Percentiles rank a stretch among this genome's conserved stretches.
Conservation (phyloP, 2,329 filamentous ascomycete species). For the Zasmidium cellare region DNA sequence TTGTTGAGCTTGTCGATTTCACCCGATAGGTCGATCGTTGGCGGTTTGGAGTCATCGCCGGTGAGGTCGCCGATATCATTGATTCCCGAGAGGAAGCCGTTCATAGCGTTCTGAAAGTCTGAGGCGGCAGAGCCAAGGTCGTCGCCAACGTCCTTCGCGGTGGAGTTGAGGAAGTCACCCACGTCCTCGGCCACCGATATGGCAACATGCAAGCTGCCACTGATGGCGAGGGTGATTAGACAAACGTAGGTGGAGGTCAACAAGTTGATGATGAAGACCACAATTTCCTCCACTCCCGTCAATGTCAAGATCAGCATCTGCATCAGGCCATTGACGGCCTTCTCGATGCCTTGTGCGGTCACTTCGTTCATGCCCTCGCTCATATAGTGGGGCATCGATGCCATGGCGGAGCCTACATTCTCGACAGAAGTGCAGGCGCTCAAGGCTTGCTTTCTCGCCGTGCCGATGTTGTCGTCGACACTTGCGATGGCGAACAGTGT, state of each 20-base stretch:
- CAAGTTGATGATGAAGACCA: slow-evolving; percentile 90
- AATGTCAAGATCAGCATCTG: slow-evolving; percentile 75
- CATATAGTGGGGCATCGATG: slow-evolving; percentile 96
- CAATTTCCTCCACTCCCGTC: slow-evolving; percentile 80
- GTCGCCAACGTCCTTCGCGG: slow-evolving; percentile 58
- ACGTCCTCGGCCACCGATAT: slow-evolving; percentile 63
- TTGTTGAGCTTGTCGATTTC: slow-evolving; percentile 67
- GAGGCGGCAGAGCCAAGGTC: slow-evolving; percentile 48
- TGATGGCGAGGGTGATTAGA: slow-evolving; percentile 78
- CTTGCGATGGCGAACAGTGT: slow-evolving; percentile 73
- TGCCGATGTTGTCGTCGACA: slow-evolving; percentile 71
- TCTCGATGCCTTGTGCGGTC: slow-evolving; percentile 75
- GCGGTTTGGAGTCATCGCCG: slow-evolving; percentile 44
- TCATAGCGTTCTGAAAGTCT: slow-evolving; percentile 54
- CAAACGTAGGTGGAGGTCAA: slow-evolving; percentile 88
- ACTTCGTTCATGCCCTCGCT: slow-evolving; percentile 84
- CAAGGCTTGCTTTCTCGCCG: slow-evolving; percentile 78
- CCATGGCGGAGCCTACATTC: slow-evolving; percentile 90
- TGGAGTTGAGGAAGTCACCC: slow-evolving; percentile 60
- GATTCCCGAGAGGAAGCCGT: slow-evolving; percentile 56
- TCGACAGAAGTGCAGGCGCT: slow-evolving; percentile 91
- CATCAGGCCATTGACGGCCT: slow-evolving; percentile 77
- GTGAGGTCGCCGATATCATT: slow-evolving; percentile 42
- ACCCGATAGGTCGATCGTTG: slow-evolving; percentile 64
- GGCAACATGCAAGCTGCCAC: slow-evolving; percentile 73